Evolutionary conservation across 371 early-diverging fungal species (phyloP).

Genomic region (Dichotomocladium elegans): DNA sequence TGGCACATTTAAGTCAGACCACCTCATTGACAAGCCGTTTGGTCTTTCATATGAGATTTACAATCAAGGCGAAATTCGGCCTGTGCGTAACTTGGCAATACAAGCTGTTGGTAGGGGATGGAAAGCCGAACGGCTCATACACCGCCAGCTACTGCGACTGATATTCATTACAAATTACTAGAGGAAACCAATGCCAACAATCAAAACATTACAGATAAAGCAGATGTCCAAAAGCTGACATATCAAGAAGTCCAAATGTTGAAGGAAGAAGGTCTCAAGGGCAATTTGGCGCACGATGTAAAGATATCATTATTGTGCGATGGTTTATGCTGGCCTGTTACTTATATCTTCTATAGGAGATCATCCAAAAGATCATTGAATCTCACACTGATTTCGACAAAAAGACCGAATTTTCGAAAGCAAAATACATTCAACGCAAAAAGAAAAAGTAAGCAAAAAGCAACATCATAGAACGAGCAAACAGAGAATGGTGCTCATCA

Average conservation of each 20-base stretch:
- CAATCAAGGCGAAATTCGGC: constrained; percentile 44
- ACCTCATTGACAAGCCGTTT: constrained; percentile 79
- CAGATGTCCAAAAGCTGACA: constrained; percentile 74
- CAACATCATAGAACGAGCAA: too few species aligned
- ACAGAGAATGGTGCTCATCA: background rate
- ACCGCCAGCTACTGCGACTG: too few species aligned
- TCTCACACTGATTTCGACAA: constrained; percentile 83
- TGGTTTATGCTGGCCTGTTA: background rate
- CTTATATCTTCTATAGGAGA: constrained; percentile 43
- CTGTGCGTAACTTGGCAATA: constrained; percentile 34
- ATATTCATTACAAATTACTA: too few species aligned
- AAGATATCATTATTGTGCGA: background rate
- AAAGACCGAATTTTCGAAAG: constrained; percentile 95
- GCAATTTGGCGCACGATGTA: constrained; percentile 54
- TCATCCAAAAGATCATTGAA: constrained; percentile 76
- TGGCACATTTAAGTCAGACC: constrained; percentile 76
- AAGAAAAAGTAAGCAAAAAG: constrained; percentile 78
- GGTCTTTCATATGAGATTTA: constrained; percentile 85
- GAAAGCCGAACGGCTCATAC: background rate
- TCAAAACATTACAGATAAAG: constrained; percentile 70
- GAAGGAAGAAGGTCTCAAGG: constrained; percentile 72
- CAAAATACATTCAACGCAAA: constrained; percentile 93
- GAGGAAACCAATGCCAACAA: constrained; percentile 88
- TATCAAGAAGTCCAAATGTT: constrained; percentile 82
- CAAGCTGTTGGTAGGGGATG: constrained; percentile 37